Percentiles rank a stretch among this genome's conserved stretches.
phyloP scores from a whole-genome alignment of 1,139 yeast genomes.

The Pichia cactophila region DNA sequence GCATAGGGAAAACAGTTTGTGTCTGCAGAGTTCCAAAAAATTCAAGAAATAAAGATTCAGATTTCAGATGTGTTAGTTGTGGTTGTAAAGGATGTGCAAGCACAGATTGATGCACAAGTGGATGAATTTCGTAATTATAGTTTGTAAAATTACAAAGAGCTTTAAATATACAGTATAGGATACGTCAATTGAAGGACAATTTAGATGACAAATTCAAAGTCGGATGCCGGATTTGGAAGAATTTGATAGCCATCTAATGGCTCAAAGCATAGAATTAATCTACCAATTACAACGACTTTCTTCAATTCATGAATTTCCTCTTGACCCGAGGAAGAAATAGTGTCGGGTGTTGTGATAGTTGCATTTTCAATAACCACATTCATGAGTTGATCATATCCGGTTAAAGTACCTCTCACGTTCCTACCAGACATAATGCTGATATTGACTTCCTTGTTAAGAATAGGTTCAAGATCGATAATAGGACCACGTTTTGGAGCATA shows the following conservation, averaged over 20 bases:
- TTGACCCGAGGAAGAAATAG: constrained; percentile 39
- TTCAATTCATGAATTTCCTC: constrained; percentile 34
- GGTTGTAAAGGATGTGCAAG: constrained; percentile 89
- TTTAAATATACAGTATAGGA: neutral
- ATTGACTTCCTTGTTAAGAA: constrained; percentile 63
- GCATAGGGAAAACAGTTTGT: constrained; percentile 72
- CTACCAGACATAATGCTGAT: constrained; percentile 90
- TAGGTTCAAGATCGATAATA: constrained; percentile 72
- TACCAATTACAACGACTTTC: constrained; percentile 77
- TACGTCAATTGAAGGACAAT: neutral
- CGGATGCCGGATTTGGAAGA: constrained; percentile 35
- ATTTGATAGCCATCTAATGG: constrained; percentile 79
- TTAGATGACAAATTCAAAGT: constrained; percentile 11
- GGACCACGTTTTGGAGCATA: constrained; percentile 47
- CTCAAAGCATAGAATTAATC: constrained; percentile 69
- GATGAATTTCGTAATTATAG: neutral
- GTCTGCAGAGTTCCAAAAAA: constrained; percentile 89
- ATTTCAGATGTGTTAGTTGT: constrained; percentile 68
- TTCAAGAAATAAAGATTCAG: constrained; percentile 53
- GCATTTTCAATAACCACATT: constrained; percentile 86
- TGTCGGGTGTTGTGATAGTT: constrained; percentile 41
- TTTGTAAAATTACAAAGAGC: neutral
- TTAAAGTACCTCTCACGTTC: constrained; percentile 64
- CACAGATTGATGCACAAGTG: constrained; percentile 40
- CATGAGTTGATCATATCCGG: constrained; percentile 90